Base-by-base conservation (phyloP, 2,329 filamentous ascomycete species). In the Cyphellophora attinorum region DNA sequence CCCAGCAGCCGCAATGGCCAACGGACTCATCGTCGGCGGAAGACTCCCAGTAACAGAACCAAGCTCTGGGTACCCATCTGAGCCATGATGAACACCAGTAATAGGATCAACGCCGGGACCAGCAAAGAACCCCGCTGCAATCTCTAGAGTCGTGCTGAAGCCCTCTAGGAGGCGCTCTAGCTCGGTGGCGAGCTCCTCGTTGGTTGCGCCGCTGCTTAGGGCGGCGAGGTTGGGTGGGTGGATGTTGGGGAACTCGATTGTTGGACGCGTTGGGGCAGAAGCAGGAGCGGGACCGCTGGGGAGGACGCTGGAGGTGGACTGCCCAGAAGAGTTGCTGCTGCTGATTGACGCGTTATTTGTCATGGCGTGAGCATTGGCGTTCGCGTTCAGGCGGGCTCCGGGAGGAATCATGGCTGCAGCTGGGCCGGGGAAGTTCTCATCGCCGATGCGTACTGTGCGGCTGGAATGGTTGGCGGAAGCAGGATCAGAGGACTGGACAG, bases 91-190 rank as follows among this genome's bases (percentile, higher is more conserved):
- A n/a, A n/a, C n/a, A n/a, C n/a, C n/a, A n/a, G n/a, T n/a, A n/a
- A n/a, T n/a, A n/a, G n/a, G n/a, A n/a, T n/a, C n/a, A n/a, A n/a
- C n/a, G n/a, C n/a, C n/a, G n/a, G n/a, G n/a, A n/a, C n/a, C n/a
- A n/a, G n/a, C n/a, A n/a, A n/a, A n/a, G n/a, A n/a, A n/a, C n/a
- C n/a, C n/a, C n/a, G n/a, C n/a, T n/a, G n/a, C n/a, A n/a, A n/a
- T n/a, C n/a, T n/a, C n/a, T n/a, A n/a, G n/a, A 6, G 58, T 58
- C 37, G 52, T 53, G 25, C 60, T 42, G 37, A 64, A 58, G 31
- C 58, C 55, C 19, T 51, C 55, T 5, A 66, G 45, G 31, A 66
- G 40, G 15, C 62, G 48, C 40, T 61, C 57, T 35, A 66, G 43
- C 41, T 66, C 62, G 3, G 48, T 51, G 5, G 53, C 48, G 11